Evolutionary conservation across 2,329 filamentous ascomycete genomes (phyloP).

Genomic region (Sporothrix luriei): DNA sequence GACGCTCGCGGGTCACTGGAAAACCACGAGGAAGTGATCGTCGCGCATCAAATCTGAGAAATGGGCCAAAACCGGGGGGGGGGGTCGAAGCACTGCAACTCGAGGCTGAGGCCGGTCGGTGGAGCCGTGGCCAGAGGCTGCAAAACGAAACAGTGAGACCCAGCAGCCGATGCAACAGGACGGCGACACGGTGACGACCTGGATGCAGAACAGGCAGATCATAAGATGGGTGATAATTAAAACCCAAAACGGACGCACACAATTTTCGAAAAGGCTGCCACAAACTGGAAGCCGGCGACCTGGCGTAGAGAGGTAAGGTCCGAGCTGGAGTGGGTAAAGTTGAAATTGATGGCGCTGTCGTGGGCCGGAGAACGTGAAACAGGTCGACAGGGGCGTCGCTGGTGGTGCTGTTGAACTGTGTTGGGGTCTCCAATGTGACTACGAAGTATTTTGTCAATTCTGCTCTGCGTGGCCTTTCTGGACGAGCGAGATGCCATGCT

Average conservation of each 20-base stretch:
- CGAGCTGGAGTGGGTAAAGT: slow-evolving; percentile 27
- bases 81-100: neutral
- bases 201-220: neutral
- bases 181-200: neutral
- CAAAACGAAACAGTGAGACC: slow-evolving; percentile 23
- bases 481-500: neutral
- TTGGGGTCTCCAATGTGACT: slow-evolving; percentile 17
- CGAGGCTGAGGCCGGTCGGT: slow-evolving; percentile 3
- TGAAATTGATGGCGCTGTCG: slow-evolving; percentile 27
- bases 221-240: neutral
- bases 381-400: neutral
- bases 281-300: slow-evolving; percentile 1
- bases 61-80: neutral
- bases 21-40: slow-evolving; percentile 10
- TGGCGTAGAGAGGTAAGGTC: slow-evolving; percentile 19
- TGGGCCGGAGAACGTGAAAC: slow-evolving; percentile 22
- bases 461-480: neutral
- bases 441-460: neutral
- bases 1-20: neutral
- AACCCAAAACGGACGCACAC: slow-evolving; percentile 20
- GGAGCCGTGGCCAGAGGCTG: slow-evolving; percentile 2
- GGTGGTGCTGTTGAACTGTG: neutral
- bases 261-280: slow-evolving; percentile 12
- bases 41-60: slow-evolving; percentile 5
- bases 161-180: slow-evolving; percentile 14